Base-by-base conservation (phyloP, 768 basidiomycete genomes). In the Auricularia sp. region DNA sequence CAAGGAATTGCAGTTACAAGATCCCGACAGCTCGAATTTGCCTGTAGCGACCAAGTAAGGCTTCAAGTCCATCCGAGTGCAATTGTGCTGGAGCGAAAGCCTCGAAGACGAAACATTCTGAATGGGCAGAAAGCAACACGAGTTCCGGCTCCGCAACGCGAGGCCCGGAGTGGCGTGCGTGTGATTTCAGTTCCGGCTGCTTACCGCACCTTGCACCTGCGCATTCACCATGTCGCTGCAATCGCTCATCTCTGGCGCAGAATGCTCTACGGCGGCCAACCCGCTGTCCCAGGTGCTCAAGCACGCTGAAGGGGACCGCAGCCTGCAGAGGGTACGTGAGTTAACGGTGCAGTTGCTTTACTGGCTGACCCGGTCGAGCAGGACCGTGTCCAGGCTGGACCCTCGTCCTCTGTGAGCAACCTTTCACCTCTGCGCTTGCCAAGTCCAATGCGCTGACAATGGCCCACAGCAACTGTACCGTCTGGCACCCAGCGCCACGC, bases 221-320 rank as follows among this genome's bases (percentile, higher is more conserved):
- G 6, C n/a, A 54, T 6, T 54, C 36, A 65, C 54, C 37, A 68
- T 70, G 65, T 64, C 69, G 3, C 67, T 72, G 64, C 64, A 68
- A 34, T 54, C 69, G 65, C 79, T 94, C 47, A 83, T 94, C 67
- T 93, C 92, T 65, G 94, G 93, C 65, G 83, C 93, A 54, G 96
- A 98, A 77, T 97, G 94, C 75, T 89, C 88, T 13, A 83, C 86
- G 21, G 79, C 87, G 1, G 81, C 88, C 61, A 98, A 97, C 73
- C 94, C 95, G 2, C 79, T 98, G 33, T 85, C 90, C 2, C 89
- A 92, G 69, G 88, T 98, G 33, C 80, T 94, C 63, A 96, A 97
- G 73, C 90, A 96, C 71, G 85, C 92, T 8, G 92, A 94, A 65
- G 86, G 85, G 1, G 94, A 97, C 76, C 85, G 89, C 64, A 94